phyloP scores from a whole-genome alignment of 208 protist genomes.

The Crithidia bombi region DNA sequence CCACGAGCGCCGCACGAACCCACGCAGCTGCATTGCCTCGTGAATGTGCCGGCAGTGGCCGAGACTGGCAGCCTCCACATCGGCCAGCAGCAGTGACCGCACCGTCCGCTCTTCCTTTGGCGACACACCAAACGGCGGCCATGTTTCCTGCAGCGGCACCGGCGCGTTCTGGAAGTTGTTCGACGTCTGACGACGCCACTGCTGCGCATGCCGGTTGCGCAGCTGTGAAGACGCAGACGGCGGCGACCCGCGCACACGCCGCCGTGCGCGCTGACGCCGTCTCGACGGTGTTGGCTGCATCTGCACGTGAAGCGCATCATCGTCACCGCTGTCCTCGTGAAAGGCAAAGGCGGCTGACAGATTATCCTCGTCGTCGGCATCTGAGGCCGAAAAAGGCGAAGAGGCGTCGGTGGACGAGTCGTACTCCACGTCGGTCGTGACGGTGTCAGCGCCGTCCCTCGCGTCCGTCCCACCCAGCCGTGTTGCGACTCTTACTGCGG shows the following conservation, averaged over 20 bases:
- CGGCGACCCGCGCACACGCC: not conserved
- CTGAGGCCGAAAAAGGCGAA: not conserved
- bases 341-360: not conserved
- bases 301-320: too few species aligned
- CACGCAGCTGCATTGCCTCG: conserved; percentile 33
- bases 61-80: conserved; percentile 27
- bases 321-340: not conserved
- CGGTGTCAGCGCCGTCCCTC: not conserved
- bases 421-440: not conserved
- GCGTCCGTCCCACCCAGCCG: not conserved
- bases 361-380: conserved; percentile 2
- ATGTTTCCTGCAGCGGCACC: not conserved
- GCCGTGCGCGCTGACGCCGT: not conserved
- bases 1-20: conserved; percentile 28
- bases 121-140: not conserved
- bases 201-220: not conserved
- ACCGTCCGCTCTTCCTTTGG: conserved; percentile 1
- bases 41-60: conserved; percentile 24
- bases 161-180: not conserved
- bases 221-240: not conserved
- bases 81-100: conserved; percentile 28
- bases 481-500: not conserved
- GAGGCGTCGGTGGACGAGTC: not conserved
- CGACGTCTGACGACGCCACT: not conserved
- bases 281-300: not conserved